Percentiles rank a stretch among this genome's conserved stretches.
phyloP scores from a whole-genome alignment of 139 green algal genomes.

The Closterium sp. region DNA sequence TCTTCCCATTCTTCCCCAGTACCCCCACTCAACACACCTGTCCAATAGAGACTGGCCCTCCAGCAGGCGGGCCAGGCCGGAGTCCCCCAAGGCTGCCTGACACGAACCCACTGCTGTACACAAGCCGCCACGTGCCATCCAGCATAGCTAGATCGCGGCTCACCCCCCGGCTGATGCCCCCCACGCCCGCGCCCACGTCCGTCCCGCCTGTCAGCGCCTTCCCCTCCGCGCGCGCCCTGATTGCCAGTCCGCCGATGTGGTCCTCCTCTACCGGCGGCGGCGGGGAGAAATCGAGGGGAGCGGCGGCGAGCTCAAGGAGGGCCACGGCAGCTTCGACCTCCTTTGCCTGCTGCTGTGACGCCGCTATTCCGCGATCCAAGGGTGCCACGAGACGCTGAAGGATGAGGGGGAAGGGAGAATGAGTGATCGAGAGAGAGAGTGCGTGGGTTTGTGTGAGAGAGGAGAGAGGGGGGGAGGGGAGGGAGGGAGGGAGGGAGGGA shows the following conservation, averaged over 20 bases:
- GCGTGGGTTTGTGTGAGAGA: neutral
- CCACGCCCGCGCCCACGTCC: neutral
- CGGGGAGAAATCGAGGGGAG: neutral
- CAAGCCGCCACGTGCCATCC: slow-evolving; percentile 32
- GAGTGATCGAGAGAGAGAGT: neutral
- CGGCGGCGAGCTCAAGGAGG: slow-evolving; percentile 3
- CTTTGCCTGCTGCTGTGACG: slow-evolving; percentile 3
- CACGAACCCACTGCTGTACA: slow-evolving; percentile 44
- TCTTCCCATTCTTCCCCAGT: neutral
- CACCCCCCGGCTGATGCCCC: slow-evolving; percentile 4
- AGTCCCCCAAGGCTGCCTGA: slow-evolving; percentile 41
- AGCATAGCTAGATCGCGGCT: neutral
- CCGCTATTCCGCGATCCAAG: slow-evolving; percentile 28
- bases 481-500: neutral
- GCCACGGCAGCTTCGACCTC: slow-evolving; percentile 23
- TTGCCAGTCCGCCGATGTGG: neutral
- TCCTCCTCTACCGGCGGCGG: neutral
- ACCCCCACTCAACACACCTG: slow-evolving; percentile 12
- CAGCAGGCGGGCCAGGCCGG: slow-evolving; percentile 28
- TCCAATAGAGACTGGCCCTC: slow-evolving; percentile 27
- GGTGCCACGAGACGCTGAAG: slow-evolving; percentile 19
- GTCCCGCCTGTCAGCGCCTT: neutral
- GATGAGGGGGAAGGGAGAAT: neutral
- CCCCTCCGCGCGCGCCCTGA: neutral
- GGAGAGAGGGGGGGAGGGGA: too few species aligned